Percentiles rank a stretch among this genome's conserved stretches.
Conservation (phyloP, 2,329 filamentous ascomycete genomes). For the Esteya vermicola region DNA sequence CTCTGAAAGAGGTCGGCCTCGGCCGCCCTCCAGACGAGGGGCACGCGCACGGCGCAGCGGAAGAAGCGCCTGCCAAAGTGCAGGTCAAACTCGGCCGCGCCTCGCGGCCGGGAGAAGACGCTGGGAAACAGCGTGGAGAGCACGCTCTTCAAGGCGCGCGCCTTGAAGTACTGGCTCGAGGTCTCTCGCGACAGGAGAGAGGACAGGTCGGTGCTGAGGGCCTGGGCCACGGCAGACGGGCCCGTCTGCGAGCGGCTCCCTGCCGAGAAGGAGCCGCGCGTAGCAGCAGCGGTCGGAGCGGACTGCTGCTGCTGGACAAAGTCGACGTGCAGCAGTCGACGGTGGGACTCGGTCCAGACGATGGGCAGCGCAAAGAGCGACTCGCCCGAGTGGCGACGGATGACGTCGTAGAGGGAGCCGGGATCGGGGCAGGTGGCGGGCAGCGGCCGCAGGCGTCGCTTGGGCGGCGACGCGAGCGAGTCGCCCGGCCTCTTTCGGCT, state of each 20-base stretch:
- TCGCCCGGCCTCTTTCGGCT: too few relatives aligned
- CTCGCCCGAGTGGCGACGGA: slow-evolving; percentile 31
- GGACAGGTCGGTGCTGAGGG: slow-evolving; percentile 28
- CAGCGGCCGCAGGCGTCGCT: background rate
- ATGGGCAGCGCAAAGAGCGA: slow-evolving; percentile 38
- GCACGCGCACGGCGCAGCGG: slow-evolving; percentile 28
- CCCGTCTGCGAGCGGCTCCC: slow-evolving; percentile 10
- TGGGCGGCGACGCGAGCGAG: too few relatives aligned
- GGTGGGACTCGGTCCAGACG: slow-evolving; percentile 40
- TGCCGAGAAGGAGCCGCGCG: slow-evolving; percentile 13
- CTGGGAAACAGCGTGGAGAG: slow-evolving; percentile 28
- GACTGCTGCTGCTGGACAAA: slow-evolving; percentile 28
- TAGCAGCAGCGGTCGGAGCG: too few relatives aligned
- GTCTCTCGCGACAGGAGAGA: slow-evolving; percentile 23
- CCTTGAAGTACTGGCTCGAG: slow-evolving; percentile 20
- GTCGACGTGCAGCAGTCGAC: slow-evolving; percentile 28
- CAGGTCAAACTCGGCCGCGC: slow-evolving; percentile 28
- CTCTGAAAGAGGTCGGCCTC: too few relatives aligned
- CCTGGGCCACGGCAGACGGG: slow-evolving; percentile 27
- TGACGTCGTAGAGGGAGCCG: slow-evolving; percentile 37
- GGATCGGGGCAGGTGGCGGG: slow-evolving; percentile 20
- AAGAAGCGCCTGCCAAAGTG: slow-evolving; percentile 33
- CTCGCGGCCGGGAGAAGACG: slow-evolving; percentile 17
- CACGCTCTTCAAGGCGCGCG: slow-evolving; percentile 27
- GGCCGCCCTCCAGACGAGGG: slow-evolving; percentile 39